Percentiles rank a stretch among this genome's conserved stretches.
Evolutionary conservation across 2,329 filamentous ascomycete species (phyloP).

Genomic region (Curvularia eragrostidis): DNA sequence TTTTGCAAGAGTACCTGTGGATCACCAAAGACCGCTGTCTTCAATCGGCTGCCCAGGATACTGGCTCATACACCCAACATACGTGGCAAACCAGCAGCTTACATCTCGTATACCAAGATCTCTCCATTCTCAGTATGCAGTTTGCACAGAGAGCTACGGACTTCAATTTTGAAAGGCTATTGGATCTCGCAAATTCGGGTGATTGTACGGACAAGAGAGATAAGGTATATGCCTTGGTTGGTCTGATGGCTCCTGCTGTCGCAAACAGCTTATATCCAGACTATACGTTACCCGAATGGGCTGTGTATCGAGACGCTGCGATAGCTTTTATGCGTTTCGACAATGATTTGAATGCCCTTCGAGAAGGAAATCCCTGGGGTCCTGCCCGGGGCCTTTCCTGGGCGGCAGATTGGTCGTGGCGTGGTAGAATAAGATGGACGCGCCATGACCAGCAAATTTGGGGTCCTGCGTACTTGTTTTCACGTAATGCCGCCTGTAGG

Average conservation of each 20-base stretch:
- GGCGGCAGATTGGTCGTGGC: neutral
- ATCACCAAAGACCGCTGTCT: neutral
- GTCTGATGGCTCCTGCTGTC: neutral
- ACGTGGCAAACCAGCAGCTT: neutral
- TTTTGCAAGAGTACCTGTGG: neutral
- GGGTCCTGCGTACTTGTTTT: neutral
- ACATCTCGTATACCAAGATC: conserved; percentile 5
- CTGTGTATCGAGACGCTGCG: neutral
- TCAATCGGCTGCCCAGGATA: neutral
- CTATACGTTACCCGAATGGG: neutral
- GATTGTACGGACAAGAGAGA: neutral
- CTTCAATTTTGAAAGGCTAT: neutral
- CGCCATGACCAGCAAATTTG: neutral
- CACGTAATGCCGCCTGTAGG: neutral
- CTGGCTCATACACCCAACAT: neutral
- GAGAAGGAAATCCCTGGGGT: neutral
- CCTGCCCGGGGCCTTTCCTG: neutral
- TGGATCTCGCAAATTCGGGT: neutral
- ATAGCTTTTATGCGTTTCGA: neutral
- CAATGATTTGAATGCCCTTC: neutral
- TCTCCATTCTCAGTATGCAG: neutral
- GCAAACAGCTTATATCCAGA: neutral
- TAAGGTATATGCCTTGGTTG: neutral
- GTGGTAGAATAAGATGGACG: neutral
- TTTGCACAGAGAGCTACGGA: neutral